Evolutionary conservation across 768 basidiomycete genomes (phyloP).

Genomic region (Psilocybe sp.): DNA sequence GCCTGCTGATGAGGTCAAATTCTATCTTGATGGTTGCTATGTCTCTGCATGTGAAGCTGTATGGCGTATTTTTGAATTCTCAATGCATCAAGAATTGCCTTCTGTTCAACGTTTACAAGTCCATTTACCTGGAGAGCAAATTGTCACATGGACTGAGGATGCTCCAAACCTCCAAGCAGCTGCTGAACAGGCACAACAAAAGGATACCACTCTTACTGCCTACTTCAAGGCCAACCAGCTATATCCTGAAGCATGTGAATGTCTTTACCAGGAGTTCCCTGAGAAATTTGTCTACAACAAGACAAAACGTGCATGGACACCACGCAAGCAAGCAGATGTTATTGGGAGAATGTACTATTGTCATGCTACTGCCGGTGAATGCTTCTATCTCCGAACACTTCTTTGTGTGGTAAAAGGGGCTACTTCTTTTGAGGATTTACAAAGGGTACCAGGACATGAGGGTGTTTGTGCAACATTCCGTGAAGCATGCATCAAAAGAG

Average conservation of each 20-base stretch:
- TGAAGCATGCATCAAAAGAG: slow-evolving; percentile 37
- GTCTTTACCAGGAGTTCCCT: slow-evolving; percentile 37
- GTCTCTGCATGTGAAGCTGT: slow-evolving; percentile 26
- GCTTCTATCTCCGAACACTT: slow-evolving; percentile 39
- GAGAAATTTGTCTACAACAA: slow-evolving; percentile 11
- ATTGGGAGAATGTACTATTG: slow-evolving; percentile 42
- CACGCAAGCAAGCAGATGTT: slow-evolving; percentile 24
- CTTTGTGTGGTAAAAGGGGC: slow-evolving; percentile 36
- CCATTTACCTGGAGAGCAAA: slow-evolving; percentile 38
- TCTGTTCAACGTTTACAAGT: slow-evolving; percentile 36
- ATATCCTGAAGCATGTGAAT: slow-evolving; percentile 8
- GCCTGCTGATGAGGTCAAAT: slow-evolving; percentile 35
- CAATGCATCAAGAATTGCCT: slow-evolving; percentile 32
- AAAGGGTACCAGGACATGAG: no score
- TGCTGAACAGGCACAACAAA: slow-evolving; percentile 4
- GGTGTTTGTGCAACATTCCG: slow-evolving; percentile 31
- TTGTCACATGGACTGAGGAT: slow-evolving; percentile 26
- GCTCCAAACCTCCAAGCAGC: slow-evolving; percentile 17
- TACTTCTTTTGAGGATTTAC: slow-evolving; percentile 21
- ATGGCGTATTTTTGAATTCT: slow-evolving; percentile 30
- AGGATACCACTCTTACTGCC: slow-evolving; percentile 25
- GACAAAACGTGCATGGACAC: slow-evolving; percentile 21
- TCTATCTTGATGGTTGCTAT: slow-evolving; percentile 35
- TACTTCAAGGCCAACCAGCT: slow-evolving; percentile 32
- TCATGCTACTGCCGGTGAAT: slow-evolving; percentile 31